phyloP scores from a whole-genome alignment of 257 asterid species.

The Marsdenia floribunda region DNA sequence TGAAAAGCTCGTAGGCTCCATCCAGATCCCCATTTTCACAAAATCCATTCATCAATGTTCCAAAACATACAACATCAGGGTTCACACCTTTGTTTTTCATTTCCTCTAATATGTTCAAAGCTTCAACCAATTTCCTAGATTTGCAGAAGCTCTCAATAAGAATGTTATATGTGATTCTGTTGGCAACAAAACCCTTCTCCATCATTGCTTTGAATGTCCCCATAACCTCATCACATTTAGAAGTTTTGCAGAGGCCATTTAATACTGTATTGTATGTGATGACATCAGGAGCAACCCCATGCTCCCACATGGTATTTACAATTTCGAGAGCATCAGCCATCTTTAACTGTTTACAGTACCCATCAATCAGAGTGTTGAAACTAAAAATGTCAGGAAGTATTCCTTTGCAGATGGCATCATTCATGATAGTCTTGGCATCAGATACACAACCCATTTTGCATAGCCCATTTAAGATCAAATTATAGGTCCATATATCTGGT shows the following conservation, averaged over 20 bases:
- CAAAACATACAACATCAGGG: conserved; percentile 69
- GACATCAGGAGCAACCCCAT: conserved; percentile 62
- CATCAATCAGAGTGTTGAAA: conserved; percentile 85
- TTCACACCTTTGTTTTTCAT: conserved; percentile 44
- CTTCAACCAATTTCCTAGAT: conserved; percentile 44
- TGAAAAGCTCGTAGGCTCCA: conserved; percentile 56
- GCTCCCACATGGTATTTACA: conserved; percentile 68
- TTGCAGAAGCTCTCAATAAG: conserved; percentile 80
- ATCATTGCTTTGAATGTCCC: conserved; percentile 67
- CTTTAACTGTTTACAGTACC: conserved; percentile 76
- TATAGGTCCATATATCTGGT: conserved; percentile 80
- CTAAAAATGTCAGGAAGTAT: conserved; percentile 74
- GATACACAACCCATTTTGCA: conserved; percentile 80
- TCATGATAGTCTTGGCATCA: conserved; percentile 55
- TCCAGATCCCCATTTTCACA: conserved; percentile 61
- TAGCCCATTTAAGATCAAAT: conserved; percentile 66
- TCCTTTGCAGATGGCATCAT: conserved; percentile 65
- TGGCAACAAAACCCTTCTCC: conserved; percentile 71
- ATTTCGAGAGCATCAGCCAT: conserved; percentile 61
- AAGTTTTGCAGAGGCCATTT: conserved; percentile 80
- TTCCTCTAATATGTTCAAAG: conserved; percentile 63
- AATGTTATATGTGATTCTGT: conserved; percentile 71
- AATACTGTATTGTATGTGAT: conserved; percentile 74
- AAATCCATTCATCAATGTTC: conserved; percentile 74
- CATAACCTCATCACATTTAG: conserved; percentile 58